Evolutionary conservation across 2,329 filamentous ascomycete genomes (phyloP).

Genomic region (Apiospora phragmitis): DNA sequence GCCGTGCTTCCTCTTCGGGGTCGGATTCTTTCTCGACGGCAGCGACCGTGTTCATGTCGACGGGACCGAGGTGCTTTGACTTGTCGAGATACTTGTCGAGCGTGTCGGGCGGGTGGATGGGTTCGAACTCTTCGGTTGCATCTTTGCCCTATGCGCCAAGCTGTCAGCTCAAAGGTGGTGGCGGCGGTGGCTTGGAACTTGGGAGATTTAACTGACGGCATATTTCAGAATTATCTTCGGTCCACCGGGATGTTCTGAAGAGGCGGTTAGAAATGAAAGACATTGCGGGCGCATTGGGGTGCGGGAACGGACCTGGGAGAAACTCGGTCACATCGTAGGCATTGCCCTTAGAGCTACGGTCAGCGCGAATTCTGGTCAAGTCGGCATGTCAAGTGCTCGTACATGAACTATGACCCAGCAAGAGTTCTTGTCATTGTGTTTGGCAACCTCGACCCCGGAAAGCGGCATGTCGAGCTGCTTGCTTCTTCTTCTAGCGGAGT

Average conservation of each 20-base stretch:
- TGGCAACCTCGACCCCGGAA: slow-evolving; percentile 53
- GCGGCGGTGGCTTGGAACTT: not conserved
- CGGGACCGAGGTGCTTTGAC: slow-evolving; percentile 84
- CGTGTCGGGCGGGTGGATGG: slow-evolving; percentile 85
- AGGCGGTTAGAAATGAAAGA: not conserved
- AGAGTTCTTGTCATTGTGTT: slow-evolving; percentile 80
- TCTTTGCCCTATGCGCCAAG: slow-evolving; percentile 69
- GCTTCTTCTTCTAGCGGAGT: not conserved
- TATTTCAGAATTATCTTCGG: slow-evolving; percentile 96
- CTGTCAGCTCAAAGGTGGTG: not conserved
- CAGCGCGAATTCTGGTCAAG: not conserved
- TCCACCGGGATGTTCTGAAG: slow-evolving; percentile 79
- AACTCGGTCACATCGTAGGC: slow-evolving; percentile 91
- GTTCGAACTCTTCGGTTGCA: slow-evolving; percentile 88
- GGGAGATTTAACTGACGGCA: slow-evolving; percentile 52
- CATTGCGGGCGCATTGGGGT: not conserved
- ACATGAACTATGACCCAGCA: slow-evolving; percentile 92
- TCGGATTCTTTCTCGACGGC: slow-evolving; percentile 65
- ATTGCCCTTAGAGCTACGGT: slow-evolving; percentile 57
- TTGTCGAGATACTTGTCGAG: slow-evolving; percentile 80
- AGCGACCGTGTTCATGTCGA: slow-evolving; percentile 81
- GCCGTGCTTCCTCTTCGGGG: slow-evolving; percentile 70
- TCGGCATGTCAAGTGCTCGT: slow-evolving; percentile 22
- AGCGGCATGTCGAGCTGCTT: slow-evolving; percentile 32
- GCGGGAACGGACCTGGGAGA: slow-evolving; percentile 57